Percentiles rank a stretch among this genome's conserved stretches.
These are phyloP conservation scores for Hortiboletus flavorubellus DNA, from an alignment of 768 basidiomycete species.

Conservation along the genomic window DNA sequence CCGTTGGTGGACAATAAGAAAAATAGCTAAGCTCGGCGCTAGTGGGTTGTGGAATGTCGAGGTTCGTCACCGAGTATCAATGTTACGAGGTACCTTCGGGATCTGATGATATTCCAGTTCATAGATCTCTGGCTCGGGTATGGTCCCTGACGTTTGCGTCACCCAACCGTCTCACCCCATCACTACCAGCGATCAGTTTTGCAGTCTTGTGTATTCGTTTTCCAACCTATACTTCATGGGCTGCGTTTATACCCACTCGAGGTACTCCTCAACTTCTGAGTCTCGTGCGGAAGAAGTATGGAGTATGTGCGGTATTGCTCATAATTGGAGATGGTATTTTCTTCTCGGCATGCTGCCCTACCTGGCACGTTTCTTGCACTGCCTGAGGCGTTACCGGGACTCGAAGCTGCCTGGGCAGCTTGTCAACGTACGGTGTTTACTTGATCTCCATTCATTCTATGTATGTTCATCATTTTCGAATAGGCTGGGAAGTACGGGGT, in stretches of 20 bases:
- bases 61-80: constrained; percentile 36
- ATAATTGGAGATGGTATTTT: constrained; percentile 62
- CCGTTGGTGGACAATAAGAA: constrained; percentile 79
- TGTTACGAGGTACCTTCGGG: background rate
- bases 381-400: constrained; percentile 82
- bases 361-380: constrained; percentile 77
- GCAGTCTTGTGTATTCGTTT: constrained; percentile 73
- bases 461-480: background rate
- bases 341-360: constrained; percentile 64
- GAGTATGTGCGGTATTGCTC: constrained; percentile 38
- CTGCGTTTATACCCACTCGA: constrained; percentile 58
- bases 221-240: constrained; percentile 69
- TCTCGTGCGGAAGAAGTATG: constrained; percentile 44
- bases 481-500: constrained; percentile 83
- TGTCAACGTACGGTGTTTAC: constrained; percentile 65
- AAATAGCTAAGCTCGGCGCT: constrained; percentile 55
- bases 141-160: constrained; percentile 13
- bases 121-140: constrained; percentile 90
- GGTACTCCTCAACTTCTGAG: constrained; percentile 10
- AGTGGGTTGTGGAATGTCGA: constrained; percentile 75
- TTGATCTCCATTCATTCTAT: background rate
- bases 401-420: constrained; percentile 73
- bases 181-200: constrained; percentile 67
- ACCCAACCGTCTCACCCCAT: constrained; percentile 5
- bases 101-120: constrained; percentile 45